Conservation (phyloP, 257 asterid genomes). For the Voacanga thouarsii region DNA sequence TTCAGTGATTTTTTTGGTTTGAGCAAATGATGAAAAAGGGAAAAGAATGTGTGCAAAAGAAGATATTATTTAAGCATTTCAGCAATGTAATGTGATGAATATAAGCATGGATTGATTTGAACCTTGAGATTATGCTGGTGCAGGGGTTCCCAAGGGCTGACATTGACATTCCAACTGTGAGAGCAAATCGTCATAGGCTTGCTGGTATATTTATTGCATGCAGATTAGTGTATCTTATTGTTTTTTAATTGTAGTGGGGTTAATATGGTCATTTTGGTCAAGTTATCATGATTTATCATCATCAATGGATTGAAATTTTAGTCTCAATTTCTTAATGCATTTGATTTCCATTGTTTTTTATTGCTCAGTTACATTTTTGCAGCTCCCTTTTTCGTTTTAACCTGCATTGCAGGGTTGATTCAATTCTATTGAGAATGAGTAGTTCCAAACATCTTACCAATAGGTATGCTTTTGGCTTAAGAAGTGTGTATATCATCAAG, state of each 20-base stretch:
- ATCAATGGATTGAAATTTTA: background rate
- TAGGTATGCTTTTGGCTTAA: background rate
- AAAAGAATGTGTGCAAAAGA: background rate
- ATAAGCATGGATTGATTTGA: background rate
- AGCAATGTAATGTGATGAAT: background rate
- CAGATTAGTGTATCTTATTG: background rate
- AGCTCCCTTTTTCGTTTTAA: background rate
- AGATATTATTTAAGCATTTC: background rate
- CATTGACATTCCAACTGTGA: constrained; percentile 65
- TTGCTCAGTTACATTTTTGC: background rate
- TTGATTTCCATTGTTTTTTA: background rate
- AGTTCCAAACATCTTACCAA: background rate
- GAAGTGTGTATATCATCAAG: background rate
- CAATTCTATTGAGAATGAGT: background rate
- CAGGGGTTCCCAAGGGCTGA: constrained; percentile 97
- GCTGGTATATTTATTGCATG: constrained; percentile 42
- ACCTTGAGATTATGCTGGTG: constrained; percentile 16
- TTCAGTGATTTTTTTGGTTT: background rate
- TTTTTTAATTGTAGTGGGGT: background rate
- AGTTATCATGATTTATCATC: background rate
- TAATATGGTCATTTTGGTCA: background rate
- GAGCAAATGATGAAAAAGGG: background rate
- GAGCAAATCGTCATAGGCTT: constrained; percentile 75
- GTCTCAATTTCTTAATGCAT: background rate
- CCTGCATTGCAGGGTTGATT: background rate